Base-by-base conservation (phyloP, 2,329 filamentous ascomycete genomes). In the Zymoseptoria tritici region DNA sequence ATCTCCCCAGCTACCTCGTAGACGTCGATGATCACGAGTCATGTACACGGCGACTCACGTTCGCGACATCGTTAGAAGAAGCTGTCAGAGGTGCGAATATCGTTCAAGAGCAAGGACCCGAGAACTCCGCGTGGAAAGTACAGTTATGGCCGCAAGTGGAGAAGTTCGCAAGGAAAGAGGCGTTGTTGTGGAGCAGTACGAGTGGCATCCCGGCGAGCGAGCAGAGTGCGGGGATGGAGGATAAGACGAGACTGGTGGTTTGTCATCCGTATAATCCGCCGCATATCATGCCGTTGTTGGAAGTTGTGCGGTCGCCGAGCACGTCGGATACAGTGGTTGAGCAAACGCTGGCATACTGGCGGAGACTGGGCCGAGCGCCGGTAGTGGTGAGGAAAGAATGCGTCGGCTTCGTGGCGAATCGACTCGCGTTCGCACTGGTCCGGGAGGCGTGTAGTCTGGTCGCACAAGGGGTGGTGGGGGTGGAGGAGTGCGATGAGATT, bases 211-310 rank as follows among this genome's bases (percentile, higher is more conserved):
- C 80, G 0, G 81, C 83, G 0, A 82, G 79, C 0, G 71, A 71
- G 22, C 82, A 85, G 63, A 71, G 70, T 8, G 59, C 61, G 16
- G 63, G 73, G 3, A 79, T 81, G 77, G 64, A 71, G 21, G 74
- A 80, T 26, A 69, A 71, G 55, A 62, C 68, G n/a, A 72, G 82
- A 1, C 67, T 86, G 2, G 62, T 85, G 0, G 79, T 85, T 1
- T 81, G 83, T 3, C 84, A 85, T 67, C 83, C 83, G 0, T 86
- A 82, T 69, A 85, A 85, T 57, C 84, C 81, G 21, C 83, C 83
- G 1, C 82, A 85, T 63, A 77, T 85, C 57, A 84, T 85, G 80
- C 83, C 83, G 0, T 67, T 86, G 1, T 70, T 85, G 2, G 83
- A 86, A 68, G 74, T 85, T 31, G 83, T 85, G 0, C 81, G 82